These are phyloP conservation scores for Leccinum sublutescens DNA, from an alignment of 768 basidiomycete genomes.

Conservation along the genomic window DNA sequence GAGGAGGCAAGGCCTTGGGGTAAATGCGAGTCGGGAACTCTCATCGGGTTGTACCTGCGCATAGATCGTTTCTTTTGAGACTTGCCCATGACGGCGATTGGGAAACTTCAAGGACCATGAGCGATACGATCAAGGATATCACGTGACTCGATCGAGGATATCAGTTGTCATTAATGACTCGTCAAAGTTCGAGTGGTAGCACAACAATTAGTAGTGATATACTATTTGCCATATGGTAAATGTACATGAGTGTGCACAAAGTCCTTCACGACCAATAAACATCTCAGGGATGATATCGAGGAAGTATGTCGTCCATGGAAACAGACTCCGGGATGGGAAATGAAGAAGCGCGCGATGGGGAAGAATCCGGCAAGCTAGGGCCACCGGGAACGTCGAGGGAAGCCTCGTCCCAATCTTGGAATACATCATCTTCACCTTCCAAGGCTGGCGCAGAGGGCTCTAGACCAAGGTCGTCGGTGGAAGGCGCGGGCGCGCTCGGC, in stretches of 20 bases:
- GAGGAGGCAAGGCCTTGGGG: conserved; percentile 78
- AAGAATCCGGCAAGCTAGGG: conserved; percentile 2
- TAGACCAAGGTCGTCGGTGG: conserved; percentile 27
- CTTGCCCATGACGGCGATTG: conserved; percentile 71
- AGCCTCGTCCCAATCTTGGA: conserved; percentile 22
- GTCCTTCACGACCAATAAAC: conserved; percentile 8
- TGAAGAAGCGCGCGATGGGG: conserved; percentile 3
- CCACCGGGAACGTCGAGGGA: conserved; percentile 5
- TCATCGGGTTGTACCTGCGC: conserved; percentile 90
- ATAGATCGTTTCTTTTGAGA: conserved; percentile 83
- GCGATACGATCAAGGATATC: too few relatives aligned
- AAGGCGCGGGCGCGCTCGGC: conserved; percentile 37
- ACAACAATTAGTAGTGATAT: conserved; percentile 25
- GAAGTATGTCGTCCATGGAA: conserved; percentile 21
- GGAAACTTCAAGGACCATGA: too few relatives aligned
- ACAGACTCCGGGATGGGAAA: conserved; percentile 4
- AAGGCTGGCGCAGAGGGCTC: conserved; percentile 49
- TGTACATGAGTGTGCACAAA: conserved; percentile 16
- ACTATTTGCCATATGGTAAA: conserved; percentile 21
- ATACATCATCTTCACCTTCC: conserved; percentile 24
- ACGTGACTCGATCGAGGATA: too few relatives aligned
- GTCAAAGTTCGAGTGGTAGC: neutral
- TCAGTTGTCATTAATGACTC: too few relatives aligned
- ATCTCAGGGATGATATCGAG: conserved; percentile 30
- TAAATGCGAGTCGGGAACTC: conserved; percentile 91